Evolutionary conservation across 1,284 basidiomycete genomes (phyloP), one percentile per base, ranked within the genome.

Genomic region (Leucoagaricus sp.): DNA sequence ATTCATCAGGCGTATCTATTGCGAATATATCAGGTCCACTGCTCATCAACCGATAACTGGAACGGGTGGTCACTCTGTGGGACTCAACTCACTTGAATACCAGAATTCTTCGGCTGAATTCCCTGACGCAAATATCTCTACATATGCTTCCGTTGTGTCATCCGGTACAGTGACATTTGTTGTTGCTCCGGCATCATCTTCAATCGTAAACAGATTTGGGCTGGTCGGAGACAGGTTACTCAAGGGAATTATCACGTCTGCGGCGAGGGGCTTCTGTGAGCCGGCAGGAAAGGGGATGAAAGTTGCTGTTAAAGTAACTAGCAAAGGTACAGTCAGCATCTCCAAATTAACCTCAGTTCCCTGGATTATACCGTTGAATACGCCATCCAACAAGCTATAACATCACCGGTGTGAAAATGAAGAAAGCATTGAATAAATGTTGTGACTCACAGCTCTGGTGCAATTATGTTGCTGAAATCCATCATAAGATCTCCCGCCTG

Each of bases 391-490:
- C 12, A 53, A 53, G 6, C 29, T 53, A n/a, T n/a, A 15, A n/a
- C 23, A 13, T 28, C 6, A n/a, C 13, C 36, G 17, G 17, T 15
- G 17, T 17, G 36, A 55, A 25, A 15, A 21, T 33, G 12, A n/a
- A n/a, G 26, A 25, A 58, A 55, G 36, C 15, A 17, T 13, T 25
- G 59, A 19, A 15, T 44, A 13, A 12, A 19, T 44, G 19, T 44
- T 7, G 5, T 28, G 10, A 49, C 75, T 58, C 57, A 72, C 63
- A 77, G 58, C 17, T 71, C 70, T 25, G 68, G 61, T 19, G 71
- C 71, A 25, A 78, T 67, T 50, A 78, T 71, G 60, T 78, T 77
- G 61, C 75, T 72, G 51, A 78, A 70, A 59, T 77, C 75, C 61
- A 77, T 72, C 63, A 76, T 72, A 15, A 78, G 61, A 36, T 68